Conservation (phyloP, 148 eudicot genomes). For the Cornus kousa region DNA sequence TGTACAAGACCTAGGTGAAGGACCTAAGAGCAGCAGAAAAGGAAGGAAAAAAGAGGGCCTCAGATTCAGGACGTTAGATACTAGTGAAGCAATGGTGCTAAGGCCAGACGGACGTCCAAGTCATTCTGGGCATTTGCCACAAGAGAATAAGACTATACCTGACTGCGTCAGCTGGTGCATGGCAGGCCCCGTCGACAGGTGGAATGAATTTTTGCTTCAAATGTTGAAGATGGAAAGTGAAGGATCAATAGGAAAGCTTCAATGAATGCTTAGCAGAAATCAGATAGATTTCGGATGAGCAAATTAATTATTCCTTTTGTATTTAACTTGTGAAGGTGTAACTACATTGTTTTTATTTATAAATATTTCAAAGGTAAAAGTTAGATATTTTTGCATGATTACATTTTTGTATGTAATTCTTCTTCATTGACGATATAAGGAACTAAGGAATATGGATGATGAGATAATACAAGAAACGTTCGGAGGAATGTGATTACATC, state of each 20-base stretch:
- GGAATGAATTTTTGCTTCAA: conserved; percentile 57
- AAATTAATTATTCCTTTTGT: neutral
- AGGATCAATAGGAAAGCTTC: conserved; percentile 15
- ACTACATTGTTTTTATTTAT: neutral
- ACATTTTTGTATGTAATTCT: neutral
- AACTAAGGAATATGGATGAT: neutral
- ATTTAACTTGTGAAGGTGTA: neutral
- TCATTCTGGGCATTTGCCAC: conserved; percentile 51
- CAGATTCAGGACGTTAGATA: conserved; percentile 39
- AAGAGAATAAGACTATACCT: conserved; percentile 35
- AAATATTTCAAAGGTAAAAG: neutral
- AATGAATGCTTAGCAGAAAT: neutral
- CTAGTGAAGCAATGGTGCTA: conserved; percentile 44
- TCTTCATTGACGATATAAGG: no score
- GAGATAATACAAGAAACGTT: neutral
- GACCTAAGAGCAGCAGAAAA: conserved; percentile 45
- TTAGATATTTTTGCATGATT: neutral
- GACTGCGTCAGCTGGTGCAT: conserved; percentile 87
- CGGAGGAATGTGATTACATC: no score
- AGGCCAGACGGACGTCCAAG: conserved; percentile 54
- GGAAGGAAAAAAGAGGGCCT: conserved; percentile 37
- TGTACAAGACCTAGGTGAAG: conserved; percentile 50
- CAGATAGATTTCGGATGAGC: neutral
- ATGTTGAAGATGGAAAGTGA: conserved; percentile 43
- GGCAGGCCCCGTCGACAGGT: conserved; percentile 63